Conservation (phyloP, 2,329 filamentous ascomycete species). For the Pseudopyrenochaeta lycopersici region DNA sequence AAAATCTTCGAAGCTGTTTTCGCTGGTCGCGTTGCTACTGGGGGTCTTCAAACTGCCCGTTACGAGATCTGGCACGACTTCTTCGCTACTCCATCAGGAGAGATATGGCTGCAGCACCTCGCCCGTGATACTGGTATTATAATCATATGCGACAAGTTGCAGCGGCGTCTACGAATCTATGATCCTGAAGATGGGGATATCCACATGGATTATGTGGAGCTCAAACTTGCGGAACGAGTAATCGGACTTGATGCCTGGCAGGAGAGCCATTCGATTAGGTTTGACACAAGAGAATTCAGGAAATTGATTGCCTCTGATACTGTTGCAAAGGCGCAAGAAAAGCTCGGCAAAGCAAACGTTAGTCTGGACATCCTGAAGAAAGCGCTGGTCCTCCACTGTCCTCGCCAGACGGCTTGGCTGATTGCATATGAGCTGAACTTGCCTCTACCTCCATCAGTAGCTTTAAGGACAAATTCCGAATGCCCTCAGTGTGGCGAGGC, state of each 20-base stretch:
- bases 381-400: constrained; percentile 6
- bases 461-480: not conserved
- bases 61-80: constrained; percentile 16
- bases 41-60: not conserved
- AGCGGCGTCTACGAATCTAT: constrained; percentile 10
- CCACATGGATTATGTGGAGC: not conserved
- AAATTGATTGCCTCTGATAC: constrained; percentile 1
- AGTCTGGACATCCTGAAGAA: constrained; percentile 10
- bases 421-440: constrained; percentile 4
- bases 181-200: constrained; percentile 1
- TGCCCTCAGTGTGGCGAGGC: constrained; percentile 5
- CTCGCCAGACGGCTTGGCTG: not conserved
- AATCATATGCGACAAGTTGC: constrained; percentile 9
- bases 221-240: constrained; percentile 2
- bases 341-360: constrained; percentile 3
- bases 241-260: not conserved
- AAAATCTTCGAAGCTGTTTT: constrained; percentile 7
- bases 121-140: not conserved
- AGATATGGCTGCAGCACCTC: constrained; percentile 7
- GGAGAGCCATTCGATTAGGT: constrained; percentile 2
- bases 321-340: not conserved
- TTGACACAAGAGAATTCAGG: not conserved
- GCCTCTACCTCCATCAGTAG: not conserved
- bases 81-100: constrained; percentile 8
- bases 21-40: constrained; percentile 3